Evolutionary conservation across 176 grass and related monocot species (phyloP), one percentile per base, ranked within the genome.

Genomic region (Eremochloa ophiuroides): DNA sequence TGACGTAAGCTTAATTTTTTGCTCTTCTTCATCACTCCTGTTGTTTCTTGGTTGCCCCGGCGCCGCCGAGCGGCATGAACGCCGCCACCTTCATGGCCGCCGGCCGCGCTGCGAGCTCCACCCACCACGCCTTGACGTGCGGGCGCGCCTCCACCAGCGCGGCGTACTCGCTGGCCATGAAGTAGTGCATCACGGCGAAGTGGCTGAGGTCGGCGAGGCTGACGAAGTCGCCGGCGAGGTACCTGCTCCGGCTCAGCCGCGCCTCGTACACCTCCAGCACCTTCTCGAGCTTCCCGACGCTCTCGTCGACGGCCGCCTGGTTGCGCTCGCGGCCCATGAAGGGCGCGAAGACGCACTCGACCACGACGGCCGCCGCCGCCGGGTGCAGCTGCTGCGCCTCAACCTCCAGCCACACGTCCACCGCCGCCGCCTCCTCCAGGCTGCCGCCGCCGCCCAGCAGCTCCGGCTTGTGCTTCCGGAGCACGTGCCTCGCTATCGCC

Each of bases 121-220:
- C n/a, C n/a, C n/a, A n/a, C n/a, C n/a, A n/a, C n/a, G n/a, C n/a
- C n/a, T n/a, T n/a, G n/a, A n/a, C n/a, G n/a, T n/a, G n/a, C n/a
- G n/a, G n/a, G n/a, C n/a, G n/a, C n/a, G n/a, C n/a, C n/a, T n/a
- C n/a, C n/a, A n/a, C n/a, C n/a, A n/a, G n/a, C n/a, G 42, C 6
- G 0, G 29, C 43, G 4, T 79, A 70, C 64, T 89, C 82, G 9
- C 85, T 80, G 23, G 2, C 67, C 87, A 93, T 85, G 43, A 93
- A 20, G 78, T 70, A 83, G 46, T 58, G 69, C 35, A 68, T 83
- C 15, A 35, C 0, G 0, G 85, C 41, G 71, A 94, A 71, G 79
- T 90, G 88, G 78, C 70, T 86, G 34, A 93, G 63, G 39, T 94
- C 85, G 23, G 91, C 91, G 30, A 80, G 14, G 64, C 58, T 94